Base-by-base conservation (phyloP, 129 eudicot species). In the Heracleum sosnowskyi region DNA sequence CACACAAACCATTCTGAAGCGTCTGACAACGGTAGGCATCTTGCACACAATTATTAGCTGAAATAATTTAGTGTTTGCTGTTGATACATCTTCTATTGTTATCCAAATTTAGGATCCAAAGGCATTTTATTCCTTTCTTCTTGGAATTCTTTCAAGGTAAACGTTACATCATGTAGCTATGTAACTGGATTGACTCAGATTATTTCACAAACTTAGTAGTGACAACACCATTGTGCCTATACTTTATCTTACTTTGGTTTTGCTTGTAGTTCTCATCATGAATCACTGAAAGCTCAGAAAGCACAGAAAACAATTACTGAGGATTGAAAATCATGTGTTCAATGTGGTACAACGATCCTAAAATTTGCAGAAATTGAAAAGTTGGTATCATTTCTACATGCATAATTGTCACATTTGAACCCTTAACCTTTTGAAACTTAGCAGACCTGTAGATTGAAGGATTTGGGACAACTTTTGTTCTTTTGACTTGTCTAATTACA, bases 251-350 rank as follows among this genome's bases (percentile, higher is more conserved):
- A 55, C 36, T 4, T 79, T 47, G 47, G 22, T 74, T 75, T 51
- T 44, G 57, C 76, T 78, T 84, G 64, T 81, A 95, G 99, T 83
- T 92, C 99, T 75, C 97, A 89, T 88, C 93, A 95, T 78, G 99
- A 95, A 85, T 86, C 99, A 73, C 80, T 88, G 78, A 95, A 92
- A 86, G 84, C 92, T 87, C 99, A 95, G 88, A 95, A 95, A 90
- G 99, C 97, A n/a, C n/a, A n/a, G n/a, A n/a, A n/a, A n/a, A n/a
- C n/a, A 73, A 89, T 95, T 84, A 95, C 82, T 79, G 96, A 92
- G 99, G 99, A n/a, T n/a, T n/a, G n/a, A n/a, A n/a, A n/a, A n/a
- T n/a, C n/a, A n/a, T n/a, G n/a, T n/a, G n/a, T n/a, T n/a, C n/a
- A n/a, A n/a, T n/a, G n/a, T n/a, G n/a, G n/a, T n/a, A n/a, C n/a